Percentiles rank a stretch among this genome's conserved stretches.
Evolutionary conservation across 192 early-diverging fungal genomes (phyloP).

Genomic region (Podila epigama): DNA sequence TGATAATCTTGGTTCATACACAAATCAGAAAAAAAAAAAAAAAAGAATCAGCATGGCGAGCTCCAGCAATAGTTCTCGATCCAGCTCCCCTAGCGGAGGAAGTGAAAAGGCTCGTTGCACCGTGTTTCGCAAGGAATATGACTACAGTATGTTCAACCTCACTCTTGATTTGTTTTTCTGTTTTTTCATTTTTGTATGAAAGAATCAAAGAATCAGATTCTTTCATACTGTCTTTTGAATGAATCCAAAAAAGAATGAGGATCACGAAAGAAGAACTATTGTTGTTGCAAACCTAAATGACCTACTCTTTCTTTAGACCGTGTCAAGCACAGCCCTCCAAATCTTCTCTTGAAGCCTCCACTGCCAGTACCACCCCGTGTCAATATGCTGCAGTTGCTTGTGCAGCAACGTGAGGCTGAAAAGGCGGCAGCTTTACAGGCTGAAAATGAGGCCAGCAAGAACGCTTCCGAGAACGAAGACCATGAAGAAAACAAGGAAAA

Average conservation of each 20-base stretch:
- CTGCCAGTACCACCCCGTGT: constrained; percentile 27
- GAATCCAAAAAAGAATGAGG: background rate
- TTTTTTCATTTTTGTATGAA: no score
- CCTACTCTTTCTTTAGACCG: constrained; percentile 2
- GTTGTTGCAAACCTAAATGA: background rate
- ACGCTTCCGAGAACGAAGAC: constrained; percentile 32
- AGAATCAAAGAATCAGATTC: background rate
- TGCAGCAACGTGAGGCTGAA: constrained; percentile 27
- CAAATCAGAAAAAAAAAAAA: no score
- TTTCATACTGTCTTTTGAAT: background rate
- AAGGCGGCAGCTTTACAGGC: constrained; percentile 23
- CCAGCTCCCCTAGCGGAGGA: constrained; percentile 18
- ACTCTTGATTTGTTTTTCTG: background rate
- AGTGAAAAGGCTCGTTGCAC: constrained; percentile 49
- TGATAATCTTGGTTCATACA: background rate
- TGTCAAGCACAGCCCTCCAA: constrained; percentile 24
- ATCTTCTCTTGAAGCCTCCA: constrained; percentile 10
- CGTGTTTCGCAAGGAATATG: constrained; percentile 47
- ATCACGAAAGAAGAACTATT: background rate
- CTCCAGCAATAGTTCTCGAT: constrained; percentile 32
- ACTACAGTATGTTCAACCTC: constrained; percentile 22
- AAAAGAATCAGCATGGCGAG: constrained; percentile 16
- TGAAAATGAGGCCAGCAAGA: constrained; percentile 25
- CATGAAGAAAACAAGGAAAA: constrained; percentile 44
- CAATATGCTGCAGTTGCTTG: constrained; percentile 20